These are phyloP conservation scores for Phytopythium sindhum DNA, from an alignment of 352 stramenopile species.

Conservation along the genomic window DNA sequence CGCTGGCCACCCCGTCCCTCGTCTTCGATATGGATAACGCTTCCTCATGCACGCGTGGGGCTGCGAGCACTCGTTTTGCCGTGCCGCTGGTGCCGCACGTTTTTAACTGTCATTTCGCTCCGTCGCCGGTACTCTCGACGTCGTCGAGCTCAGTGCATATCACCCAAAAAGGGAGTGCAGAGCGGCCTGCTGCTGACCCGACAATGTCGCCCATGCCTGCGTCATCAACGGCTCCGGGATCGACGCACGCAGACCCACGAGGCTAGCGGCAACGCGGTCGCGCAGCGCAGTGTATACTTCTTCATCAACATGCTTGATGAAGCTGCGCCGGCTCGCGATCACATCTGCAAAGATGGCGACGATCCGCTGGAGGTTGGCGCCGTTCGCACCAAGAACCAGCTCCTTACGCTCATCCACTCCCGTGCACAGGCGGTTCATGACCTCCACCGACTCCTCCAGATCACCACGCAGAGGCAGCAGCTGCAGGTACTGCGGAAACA, in stretches of 20 bases:
- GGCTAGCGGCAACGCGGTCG: constrained; percentile 37
- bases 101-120: not conserved
- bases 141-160: not conserved
- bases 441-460: constrained; percentile 67
- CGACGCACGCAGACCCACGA: constrained; percentile 41
- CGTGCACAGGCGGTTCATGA: constrained; percentile 60
- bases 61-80: not conserved
- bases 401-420: constrained; percentile 59
- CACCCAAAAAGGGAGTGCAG: constrained; percentile 66
- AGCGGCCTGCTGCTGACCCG: constrained; percentile 45
- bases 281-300: constrained; percentile 38
- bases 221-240: constrained; percentile 58
- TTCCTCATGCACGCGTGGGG: not conserved
- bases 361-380: constrained; percentile 45
- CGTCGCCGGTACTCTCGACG: not conserved
- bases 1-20: not conserved
- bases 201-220: constrained; percentile 53
- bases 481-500: constrained; percentile 72
- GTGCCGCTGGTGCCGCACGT: not conserved
- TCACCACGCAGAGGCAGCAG: constrained; percentile 74
- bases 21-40: not conserved
- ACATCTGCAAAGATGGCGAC: constrained; percentile 62
- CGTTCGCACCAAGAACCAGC: constrained; percentile 50
- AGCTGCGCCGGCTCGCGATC: constrained; percentile 30
- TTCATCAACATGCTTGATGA: constrained; percentile 39